Evolutionary conservation across 768 basidiomycete species (phyloP).

Genomic region (Epithele typhae): DNA sequence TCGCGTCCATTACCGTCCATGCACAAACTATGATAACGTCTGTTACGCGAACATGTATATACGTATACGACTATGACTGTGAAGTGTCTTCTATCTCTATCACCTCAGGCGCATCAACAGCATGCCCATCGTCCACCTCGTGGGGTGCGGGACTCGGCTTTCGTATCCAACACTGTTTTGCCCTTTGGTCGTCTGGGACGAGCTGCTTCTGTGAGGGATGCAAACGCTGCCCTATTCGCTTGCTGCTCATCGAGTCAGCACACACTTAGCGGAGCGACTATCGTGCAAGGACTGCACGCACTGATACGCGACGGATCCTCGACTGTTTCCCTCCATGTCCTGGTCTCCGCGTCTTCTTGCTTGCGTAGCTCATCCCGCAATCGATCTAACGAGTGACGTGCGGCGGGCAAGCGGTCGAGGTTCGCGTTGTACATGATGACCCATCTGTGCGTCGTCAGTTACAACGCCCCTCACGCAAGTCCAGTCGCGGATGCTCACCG

Average conservation of each 20-base stretch:
- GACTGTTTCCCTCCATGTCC: slow-evolving; percentile 33
- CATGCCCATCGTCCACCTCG: no score
- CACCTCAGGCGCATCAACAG: no score
- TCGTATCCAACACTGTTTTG: no score
- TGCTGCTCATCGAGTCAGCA: slow-evolving; percentile 14
- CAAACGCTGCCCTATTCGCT: slow-evolving; percentile 29
- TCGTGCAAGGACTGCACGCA: slow-evolving; percentile 3
- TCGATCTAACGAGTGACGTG: slow-evolving; percentile 42
- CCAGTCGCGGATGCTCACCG: slow-evolving; percentile 36
- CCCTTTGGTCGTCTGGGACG: slow-evolving; percentile 19
- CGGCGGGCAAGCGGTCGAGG: slow-evolving; percentile 46
- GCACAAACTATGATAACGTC: no score
- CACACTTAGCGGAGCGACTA: no score
- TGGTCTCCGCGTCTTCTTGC: slow-evolving; percentile 49
- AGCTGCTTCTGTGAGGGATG: slow-evolving; percentile 30
- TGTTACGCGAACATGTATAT: no score
- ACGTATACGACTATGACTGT: no score
- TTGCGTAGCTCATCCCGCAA: slow-evolving; percentile 49
- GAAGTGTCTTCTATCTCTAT: no score
- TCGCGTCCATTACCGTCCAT: no score
- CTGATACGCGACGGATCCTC: slow-evolving; percentile 26
- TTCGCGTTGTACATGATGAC: slow-evolving; percentile 69
- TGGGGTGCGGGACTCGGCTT: no score
- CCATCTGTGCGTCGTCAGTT: slow-evolving; percentile 51
- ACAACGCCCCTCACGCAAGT: no score